Evolutionary conservation across 2,329 filamentous ascomycete species (phyloP).

Genomic region (Graphilbum ipis-grandicollis): DNA sequence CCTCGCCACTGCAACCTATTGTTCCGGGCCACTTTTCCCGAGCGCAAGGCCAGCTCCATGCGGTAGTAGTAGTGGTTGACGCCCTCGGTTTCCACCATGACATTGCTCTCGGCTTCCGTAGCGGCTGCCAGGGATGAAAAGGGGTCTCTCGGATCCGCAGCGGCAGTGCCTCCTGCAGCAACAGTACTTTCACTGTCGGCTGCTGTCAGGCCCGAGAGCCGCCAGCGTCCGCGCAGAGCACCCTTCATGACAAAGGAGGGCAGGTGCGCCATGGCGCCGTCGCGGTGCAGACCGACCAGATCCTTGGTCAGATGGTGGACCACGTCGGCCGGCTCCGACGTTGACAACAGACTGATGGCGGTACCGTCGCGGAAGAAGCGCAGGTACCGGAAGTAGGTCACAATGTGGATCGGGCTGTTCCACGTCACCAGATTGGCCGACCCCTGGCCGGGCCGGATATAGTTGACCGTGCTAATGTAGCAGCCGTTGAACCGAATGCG

Average conservation of each 20-base stretch:
- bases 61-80: constrained; percentile 70
- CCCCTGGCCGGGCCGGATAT: constrained; percentile 65
- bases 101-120: constrained; percentile 40
- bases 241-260: constrained; percentile 45
- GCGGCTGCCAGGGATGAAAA: constrained; percentile 10
- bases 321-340: constrained; percentile 67
- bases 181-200: constrained; percentile 9
- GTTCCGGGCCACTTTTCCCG: constrained; percentile 48
- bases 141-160: background rate
- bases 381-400: constrained; percentile 95
- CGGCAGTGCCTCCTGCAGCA: constrained; percentile 8
- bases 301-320: constrained; percentile 68
- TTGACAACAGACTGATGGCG: constrained; percentile 64
- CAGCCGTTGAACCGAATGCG: constrained; percentile 86
- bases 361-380: constrained; percentile 87
- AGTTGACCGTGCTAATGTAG: constrained; percentile 96
- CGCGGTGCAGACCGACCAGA: constrained; percentile 34
- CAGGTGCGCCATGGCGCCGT: constrained; percentile 19
- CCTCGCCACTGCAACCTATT: constrained; percentile 81
- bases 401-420: constrained; percentile 74
- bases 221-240: constrained; percentile 42
- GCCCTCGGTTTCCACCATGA: constrained; percentile 78
- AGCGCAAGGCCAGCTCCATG: constrained; percentile 58
- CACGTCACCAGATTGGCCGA: constrained; percentile 56
- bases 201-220: constrained; percentile 19